phyloP scores from a whole-genome alignment of 148 eudicot genomes.

The Persicaria tinctoria region DNA sequence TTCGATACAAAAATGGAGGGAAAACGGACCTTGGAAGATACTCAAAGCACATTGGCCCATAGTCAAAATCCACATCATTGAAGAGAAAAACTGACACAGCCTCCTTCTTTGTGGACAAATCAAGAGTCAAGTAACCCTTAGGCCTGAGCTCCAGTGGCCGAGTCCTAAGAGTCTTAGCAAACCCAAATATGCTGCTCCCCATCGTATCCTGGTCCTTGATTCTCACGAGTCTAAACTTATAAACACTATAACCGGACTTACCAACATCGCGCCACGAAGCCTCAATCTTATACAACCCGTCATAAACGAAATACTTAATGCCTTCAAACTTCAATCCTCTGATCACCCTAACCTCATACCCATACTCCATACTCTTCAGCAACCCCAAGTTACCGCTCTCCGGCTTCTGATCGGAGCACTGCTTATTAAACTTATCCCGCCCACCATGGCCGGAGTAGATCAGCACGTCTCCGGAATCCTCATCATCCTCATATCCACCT shows the following conservation, averaged over 20 bases:
- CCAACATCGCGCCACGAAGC: conserved; percentile 84
- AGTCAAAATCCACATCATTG: conserved; percentile 64
- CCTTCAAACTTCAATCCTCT: conserved; percentile 70
- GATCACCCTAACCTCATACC: conserved; percentile 83
- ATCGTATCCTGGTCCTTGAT: conserved; percentile 72
- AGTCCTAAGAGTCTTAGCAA: conserved; percentile 46
- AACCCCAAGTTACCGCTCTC: conserved; percentile 78
- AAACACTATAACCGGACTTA: conserved; percentile 89
- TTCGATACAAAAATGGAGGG: conserved; percentile 48
- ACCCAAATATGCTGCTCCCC: conserved; percentile 68
- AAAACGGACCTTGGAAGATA: conserved; percentile 50
- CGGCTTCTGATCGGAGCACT: conserved; percentile 57
- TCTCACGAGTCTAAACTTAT: conserved; percentile 63
- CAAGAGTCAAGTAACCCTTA: conserved; percentile 58
- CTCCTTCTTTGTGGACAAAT: conserved; percentile 64
- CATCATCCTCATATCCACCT: conserved; percentile 94
- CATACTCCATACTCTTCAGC: conserved; percentile 88
- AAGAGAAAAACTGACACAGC: conserved; percentile 50
- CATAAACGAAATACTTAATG: conserved; percentile 80
- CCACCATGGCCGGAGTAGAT: conserved; percentile 92
- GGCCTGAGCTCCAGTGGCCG: conserved; percentile 54
- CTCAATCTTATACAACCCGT: conserved; percentile 72
- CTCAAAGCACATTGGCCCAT: conserved; percentile 62
- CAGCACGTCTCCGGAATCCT: conserved; percentile 69
- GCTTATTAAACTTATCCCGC: conserved; percentile 49